These are phyloP conservation scores for Colletotrichum musicola DNA, from an alignment of 2,329 filamentous ascomycete genomes.

Conservation along the genomic window DNA sequence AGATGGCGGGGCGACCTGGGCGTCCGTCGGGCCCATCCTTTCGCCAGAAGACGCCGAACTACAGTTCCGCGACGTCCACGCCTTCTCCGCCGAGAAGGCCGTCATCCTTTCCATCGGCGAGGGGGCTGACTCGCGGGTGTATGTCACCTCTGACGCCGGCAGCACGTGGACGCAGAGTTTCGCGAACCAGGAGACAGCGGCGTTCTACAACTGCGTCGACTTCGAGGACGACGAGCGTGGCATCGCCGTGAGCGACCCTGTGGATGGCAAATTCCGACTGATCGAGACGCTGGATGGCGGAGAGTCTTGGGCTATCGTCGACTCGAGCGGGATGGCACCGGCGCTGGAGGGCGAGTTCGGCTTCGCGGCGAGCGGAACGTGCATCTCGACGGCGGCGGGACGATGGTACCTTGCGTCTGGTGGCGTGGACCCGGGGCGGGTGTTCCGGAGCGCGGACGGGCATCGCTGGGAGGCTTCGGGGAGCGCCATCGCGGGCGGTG, in stretches of 20 bases:
- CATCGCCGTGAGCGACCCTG: slow-evolving; percentile 49
- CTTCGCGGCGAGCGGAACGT: slow-evolving; percentile 51
- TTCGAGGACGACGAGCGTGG: slow-evolving; percentile 44
- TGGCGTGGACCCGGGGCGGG: slow-evolving; percentile 45
- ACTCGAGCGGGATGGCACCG: slow-evolving; percentile 43
- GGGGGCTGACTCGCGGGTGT: slow-evolving; percentile 48
- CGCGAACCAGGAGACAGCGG: slow-evolving; percentile 45
- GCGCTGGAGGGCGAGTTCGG: slow-evolving; percentile 47
- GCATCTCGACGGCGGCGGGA: slow-evolving; percentile 45
- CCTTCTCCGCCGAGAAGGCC: slow-evolving; percentile 55
- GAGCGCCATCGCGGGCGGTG: slow-evolving; percentile 45
- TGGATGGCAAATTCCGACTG: slow-evolving; percentile 48
- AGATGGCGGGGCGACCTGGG: slow-evolving; percentile 48
- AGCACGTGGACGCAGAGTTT: slow-evolving; percentile 46
- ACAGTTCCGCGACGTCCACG: slow-evolving; percentile 52
- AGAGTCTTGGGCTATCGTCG: slow-evolving; percentile 44
- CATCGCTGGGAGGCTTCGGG: slow-evolving; percentile 44
- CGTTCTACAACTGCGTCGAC: slow-evolving; percentile 51
- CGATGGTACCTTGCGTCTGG: slow-evolving; percentile 47
- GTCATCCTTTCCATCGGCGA: slow-evolving; percentile 54
- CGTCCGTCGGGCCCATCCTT: slow-evolving; percentile 46
- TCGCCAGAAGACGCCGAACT: slow-evolving; percentile 42
- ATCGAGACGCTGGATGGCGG: slow-evolving; percentile 49
- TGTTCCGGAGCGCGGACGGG: slow-evolving; percentile 46
- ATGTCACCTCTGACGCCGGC: slow-evolving; percentile 47